phyloP scores from a whole-genome alignment of 371 early-diverging fungal species.

The Syncephalastrum contaminatum region DNA sequence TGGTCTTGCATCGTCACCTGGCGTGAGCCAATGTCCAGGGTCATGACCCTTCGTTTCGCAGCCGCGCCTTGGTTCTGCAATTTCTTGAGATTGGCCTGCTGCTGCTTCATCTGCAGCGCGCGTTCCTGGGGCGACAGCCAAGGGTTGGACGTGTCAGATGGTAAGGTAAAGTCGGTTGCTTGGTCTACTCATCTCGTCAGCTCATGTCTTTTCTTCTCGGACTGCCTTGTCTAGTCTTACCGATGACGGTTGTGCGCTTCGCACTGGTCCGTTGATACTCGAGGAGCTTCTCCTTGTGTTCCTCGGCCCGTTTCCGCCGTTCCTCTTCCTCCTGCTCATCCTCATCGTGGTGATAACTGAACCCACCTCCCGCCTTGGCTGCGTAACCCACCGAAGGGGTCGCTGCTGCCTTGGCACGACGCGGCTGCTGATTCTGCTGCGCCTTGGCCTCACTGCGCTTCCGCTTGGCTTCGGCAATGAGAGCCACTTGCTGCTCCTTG shows the following conservation, averaged over 20 bases:
- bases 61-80: constrained; percentile 45
- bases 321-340: constrained; percentile 48
- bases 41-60: constrained; percentile 62
- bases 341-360: too few species aligned
- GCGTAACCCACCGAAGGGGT: constrained; percentile 43
- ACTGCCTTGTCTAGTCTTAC: constrained; percentile 19
- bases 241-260: constrained; percentile 72
- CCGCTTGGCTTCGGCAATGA: constrained; percentile 49
- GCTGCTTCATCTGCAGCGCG: constrained; percentile 48
- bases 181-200: constrained; percentile 44
- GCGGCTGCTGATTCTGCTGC: constrained; percentile 22
- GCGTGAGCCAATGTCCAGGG: constrained; percentile 61
- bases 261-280: constrained; percentile 83
- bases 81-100: constrained; percentile 50
- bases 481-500: constrained; percentile 63
- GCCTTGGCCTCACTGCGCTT: constrained; percentile 35
- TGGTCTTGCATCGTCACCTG: constrained; percentile 51
- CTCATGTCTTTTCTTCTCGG: neutral
- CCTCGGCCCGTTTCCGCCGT: constrained; percentile 59
- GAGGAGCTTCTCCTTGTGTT: constrained; percentile 72
- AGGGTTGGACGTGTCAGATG: constrained; percentile 61
- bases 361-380: constrained; percentile 31
- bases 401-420: constrained; percentile 16
- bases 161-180: constrained; percentile 75
- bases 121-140: constrained; percentile 83